These are phyloP conservation scores for Populus nigra DNA, from an alignment of 345 rosid genomes.

Conservation along the genomic window DNA sequence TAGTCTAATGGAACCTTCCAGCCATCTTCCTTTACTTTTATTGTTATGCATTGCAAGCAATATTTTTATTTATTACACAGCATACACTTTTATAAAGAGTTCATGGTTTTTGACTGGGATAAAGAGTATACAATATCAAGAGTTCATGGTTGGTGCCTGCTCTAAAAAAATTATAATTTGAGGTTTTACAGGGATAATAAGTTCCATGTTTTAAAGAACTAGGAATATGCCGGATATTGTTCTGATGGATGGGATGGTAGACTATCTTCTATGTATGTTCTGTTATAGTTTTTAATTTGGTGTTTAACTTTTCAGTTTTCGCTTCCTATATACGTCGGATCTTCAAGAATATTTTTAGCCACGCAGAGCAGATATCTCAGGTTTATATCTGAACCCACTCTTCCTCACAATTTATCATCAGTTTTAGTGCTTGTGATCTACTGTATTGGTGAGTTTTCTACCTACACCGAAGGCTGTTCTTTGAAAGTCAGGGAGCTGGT, in stretches of 20 bases:
- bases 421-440: background rate
- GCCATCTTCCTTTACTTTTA: too few relatives aligned
- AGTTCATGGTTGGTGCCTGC: too few relatives aligned
- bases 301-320: conserved; percentile 54
- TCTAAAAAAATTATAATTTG: too few relatives aligned
- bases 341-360: conserved; percentile 85
- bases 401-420: background rate
- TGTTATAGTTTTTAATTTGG: conserved; percentile 8
- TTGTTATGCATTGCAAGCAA: too few relatives aligned
- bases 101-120: too few relatives aligned
- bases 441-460: background rate
- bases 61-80: too few relatives aligned
- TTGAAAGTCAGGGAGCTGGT: background rate
- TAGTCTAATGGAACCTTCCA: background rate
- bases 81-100: too few relatives aligned
- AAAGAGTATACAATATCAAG: too few relatives aligned
- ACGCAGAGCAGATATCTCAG: conserved; percentile 96
- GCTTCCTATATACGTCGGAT: conserved; percentile 76
- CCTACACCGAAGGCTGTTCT: background rate
- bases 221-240: too few relatives aligned
- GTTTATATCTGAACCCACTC: conserved; percentile 27
- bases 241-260: too few relatives aligned
- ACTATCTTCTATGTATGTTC: background rate
- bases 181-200: too few relatives aligned
- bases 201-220: too few relatives aligned